Evolutionary conservation across 306 rosid species (phyloP), one percentile per base, ranked within the genome.

Genomic region (Cucumis hystrix): DNA sequence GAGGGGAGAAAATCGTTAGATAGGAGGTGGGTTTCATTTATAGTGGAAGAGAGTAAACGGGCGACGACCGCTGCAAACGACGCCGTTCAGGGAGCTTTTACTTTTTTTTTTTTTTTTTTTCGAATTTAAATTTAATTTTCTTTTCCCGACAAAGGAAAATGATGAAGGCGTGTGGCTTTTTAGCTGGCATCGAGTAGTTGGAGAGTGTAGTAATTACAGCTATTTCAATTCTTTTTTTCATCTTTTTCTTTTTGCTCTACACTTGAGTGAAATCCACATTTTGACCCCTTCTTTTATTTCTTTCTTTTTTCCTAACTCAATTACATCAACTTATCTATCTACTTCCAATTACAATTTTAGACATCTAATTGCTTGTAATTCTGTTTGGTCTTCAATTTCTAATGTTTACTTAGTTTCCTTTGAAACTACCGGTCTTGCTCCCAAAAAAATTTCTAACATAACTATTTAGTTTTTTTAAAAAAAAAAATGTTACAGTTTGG

Each of bases 71-170:
- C 16, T 14, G 10, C 1, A 73, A 51, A 51, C 77, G 77, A 52
- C 77, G 77, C 8, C 77, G 77, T 72, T 51, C 1, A 10, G 6
- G 10, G 52, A 6, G 13, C 12, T 10, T 18, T 64, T 35, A 6
- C 37, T 30, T 62, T 25, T 64, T 30, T 41, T 11, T 5, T 41
- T 35, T n/a, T 69, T 6, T 7, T 13, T 13, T 45, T 43, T 20
- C 45, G 43, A 4, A 64, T 5, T 23, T 5, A 1, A 8, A 40
- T 67, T 37, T 10, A 4, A 28, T 63, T 43, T 65, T 4, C 0
- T 35, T 64, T 65, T 65, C 17, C 76, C 76, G 76, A 70, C 74
- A 68, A 68, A 68, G 47, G 56, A 43, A 70, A 70, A 70, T 68
- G 74, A 47, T 70, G 75, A 70, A 45, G 75, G 75, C 40, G 58